Conservation (phyloP, 1,139 yeast genomes). For the Saccharomycopsis hybrid region DNA sequence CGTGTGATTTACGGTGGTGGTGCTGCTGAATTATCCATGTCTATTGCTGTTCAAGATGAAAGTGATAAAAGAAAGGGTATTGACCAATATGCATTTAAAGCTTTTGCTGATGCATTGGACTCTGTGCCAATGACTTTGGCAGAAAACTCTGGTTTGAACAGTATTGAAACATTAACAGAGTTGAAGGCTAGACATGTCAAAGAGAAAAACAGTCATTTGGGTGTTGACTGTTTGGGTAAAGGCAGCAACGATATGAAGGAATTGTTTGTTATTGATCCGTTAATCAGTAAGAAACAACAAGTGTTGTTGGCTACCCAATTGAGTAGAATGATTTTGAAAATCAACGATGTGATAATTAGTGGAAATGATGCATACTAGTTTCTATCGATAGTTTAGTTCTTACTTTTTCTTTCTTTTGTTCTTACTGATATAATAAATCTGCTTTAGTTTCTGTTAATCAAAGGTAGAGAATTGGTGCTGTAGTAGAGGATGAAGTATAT, state of each 20-base stretch:
- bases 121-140: constrained; percentile 92
- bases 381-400: neutral
- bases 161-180: constrained; percentile 80
- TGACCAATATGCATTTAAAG: constrained; percentile 96
- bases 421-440: no score
- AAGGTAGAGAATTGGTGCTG: neutral
- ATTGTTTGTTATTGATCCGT: constrained; percentile 91
- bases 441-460: neutral
- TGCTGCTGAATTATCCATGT: constrained; percentile 92
- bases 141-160: constrained; percentile 91
- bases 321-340: constrained; percentile 95
- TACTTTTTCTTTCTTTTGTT: no score
- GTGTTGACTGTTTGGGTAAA: constrained; percentile 89
- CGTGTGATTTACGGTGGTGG: constrained; percentile 98
- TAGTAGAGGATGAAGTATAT: constrained; percentile 2
- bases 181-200: constrained; percentile 81
- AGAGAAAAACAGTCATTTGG: constrained; percentile 64
- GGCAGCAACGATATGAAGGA: constrained; percentile 91
- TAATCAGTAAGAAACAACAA: constrained; percentile 96
- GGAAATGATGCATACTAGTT: constrained; percentile 70
- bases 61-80: constrained; percentile 93
- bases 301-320: constrained; percentile 90
- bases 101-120: constrained; percentile 87
- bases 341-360: constrained; percentile 89
- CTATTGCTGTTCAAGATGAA: constrained; percentile 83